Base-by-base conservation (phyloP, 306 rosid genomes). In the Astragalus membranaceus region DNA sequence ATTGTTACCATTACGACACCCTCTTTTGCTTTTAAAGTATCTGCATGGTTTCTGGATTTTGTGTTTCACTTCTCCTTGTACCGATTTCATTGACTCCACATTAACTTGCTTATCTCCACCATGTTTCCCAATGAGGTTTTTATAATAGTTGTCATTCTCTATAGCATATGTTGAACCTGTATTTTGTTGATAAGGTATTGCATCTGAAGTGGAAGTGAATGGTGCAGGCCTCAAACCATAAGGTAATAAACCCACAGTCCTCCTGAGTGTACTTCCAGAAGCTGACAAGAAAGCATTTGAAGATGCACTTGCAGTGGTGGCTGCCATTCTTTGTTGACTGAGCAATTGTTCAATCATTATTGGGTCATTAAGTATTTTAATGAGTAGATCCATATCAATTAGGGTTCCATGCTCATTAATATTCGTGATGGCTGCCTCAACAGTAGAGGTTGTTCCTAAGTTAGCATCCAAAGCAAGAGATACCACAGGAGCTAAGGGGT, bases 121-220 rank as follows among this genome's bases (percentile, higher is more conserved):
- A 43, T 87, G 86, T 83, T 79, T 81, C 78, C 89, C 79, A 66
- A 84, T 63, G 43, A 92, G 84, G 72, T 83, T 73, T 88, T 85
- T 89, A 80, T 75, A 88, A 75, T 89, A 86, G 84, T 78, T 79
- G 73, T 55, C 63, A 77, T 92, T 94, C 89, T 81, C 74, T 14
- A 67, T 68, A 53, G 66, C 75, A 41, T 13, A 56, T 29, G 79
- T 68, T 30, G 82, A 26, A 64, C 80, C 78, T 33, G 49, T 15
- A 29, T 48, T 79, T 1, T 71, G 72, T 29, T 72, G 75, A 29
- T 64, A 56, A 30, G 79, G 80, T 69, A 23, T 48, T 51, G 70
- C 6, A 47, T 35, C 74, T 14, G 63, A 23, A 20, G 69, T 12
- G 3, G 89, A 17, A 26, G 37, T 33, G 79, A 37, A 2, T 43